These are phyloP conservation scores for Fusarium decemcellulare DNA, from an alignment of 2,329 filamentous ascomycete genomes.

Conservation along the genomic window DNA sequence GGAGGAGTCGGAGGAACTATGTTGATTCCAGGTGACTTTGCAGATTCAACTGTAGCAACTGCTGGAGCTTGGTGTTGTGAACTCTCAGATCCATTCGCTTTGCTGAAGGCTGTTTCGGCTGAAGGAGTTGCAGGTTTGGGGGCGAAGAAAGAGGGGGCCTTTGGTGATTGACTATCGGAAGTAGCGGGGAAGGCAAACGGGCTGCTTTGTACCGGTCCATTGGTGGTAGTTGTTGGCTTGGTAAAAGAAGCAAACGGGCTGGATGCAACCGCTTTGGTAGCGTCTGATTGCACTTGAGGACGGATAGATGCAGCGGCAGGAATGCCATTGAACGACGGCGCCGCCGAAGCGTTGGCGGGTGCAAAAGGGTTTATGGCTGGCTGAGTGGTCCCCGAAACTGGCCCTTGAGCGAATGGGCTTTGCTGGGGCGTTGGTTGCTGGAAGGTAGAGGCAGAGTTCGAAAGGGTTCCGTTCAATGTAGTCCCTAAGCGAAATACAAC, in stretches of 20 bases:
- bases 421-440: conserved; percentile 35
- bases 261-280: conserved; percentile 8
- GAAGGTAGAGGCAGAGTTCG: conserved; percentile 27
- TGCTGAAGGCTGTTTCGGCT: conserved; percentile 4
- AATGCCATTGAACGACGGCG: conserved; percentile 13
- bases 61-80: neutral
- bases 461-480: conserved; percentile 39
- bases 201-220: conserved; percentile 14
- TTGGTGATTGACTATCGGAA: conserved; percentile 2
- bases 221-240: conserved; percentile 9
- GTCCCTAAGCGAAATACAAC: conserved; percentile 47
- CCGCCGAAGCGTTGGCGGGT: conserved; percentile 6
- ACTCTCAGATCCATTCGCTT: conserved; percentile 8
- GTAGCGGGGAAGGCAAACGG: conserved; percentile 22
- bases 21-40: conserved; percentile 30
- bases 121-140: conserved; percentile 14
- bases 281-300: conserved; percentile 7
- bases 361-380: conserved; percentile 42
- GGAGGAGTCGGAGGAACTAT: conserved; percentile 34
- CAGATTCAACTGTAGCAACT: conserved; percentile 1
- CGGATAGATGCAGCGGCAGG: conserved; percentile 16
- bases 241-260: conserved; percentile 36
- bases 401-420: conserved; percentile 42
- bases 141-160: conserved; percentile 18
- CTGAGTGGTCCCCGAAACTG: conserved; percentile 10